A percentile compares a stretch with the other conserved stretches of the same genome.
Evolutionary conservation across 164 flowering plant species (phyloP).

Genomic region (Chimonanthus salicifolius): DNA sequence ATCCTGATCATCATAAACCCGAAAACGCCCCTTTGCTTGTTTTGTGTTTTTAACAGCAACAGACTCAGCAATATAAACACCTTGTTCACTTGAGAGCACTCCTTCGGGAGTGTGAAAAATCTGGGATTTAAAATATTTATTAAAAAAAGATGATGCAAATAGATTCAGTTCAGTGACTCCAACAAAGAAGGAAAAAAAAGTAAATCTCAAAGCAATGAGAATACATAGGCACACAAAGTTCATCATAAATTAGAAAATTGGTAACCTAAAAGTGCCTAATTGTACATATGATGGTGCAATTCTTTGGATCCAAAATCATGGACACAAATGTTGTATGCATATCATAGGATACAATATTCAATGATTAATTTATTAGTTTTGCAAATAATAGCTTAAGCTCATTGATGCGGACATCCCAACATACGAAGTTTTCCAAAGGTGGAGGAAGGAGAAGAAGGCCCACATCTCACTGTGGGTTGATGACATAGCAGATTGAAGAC

Average conservation of each 20-base stretch:
- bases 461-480: too few relatives aligned
- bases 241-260: background rate
- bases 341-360: too few relatives aligned
- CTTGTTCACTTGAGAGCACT: conserved; percentile 85
- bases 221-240: background rate
- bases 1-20: conserved; percentile 48
- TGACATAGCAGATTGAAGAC: too few relatives aligned
- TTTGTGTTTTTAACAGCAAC: conserved; percentile 50
- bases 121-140: conserved; percentile 30
- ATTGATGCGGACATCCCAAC: too few relatives aligned
- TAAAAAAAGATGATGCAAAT: background rate
- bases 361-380: too few relatives aligned
- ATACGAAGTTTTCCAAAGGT: too few relatives aligned
- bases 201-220: background rate
- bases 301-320: too few relatives aligned
- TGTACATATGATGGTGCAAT: background rate
- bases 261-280: background rate
- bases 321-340: too few relatives aligned
- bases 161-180: background rate
- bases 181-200: background rate
- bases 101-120: conserved; percentile 93
- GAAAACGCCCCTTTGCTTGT: conserved; percentile 72
- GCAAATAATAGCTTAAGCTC: too few relatives aligned
- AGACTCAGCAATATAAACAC: conserved; percentile 90
- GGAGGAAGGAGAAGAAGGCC: too few relatives aligned